Base-by-base conservation (phyloP, 2,329 filamentous ascomycete genomes). In the Peltaster fructicola region DNA sequence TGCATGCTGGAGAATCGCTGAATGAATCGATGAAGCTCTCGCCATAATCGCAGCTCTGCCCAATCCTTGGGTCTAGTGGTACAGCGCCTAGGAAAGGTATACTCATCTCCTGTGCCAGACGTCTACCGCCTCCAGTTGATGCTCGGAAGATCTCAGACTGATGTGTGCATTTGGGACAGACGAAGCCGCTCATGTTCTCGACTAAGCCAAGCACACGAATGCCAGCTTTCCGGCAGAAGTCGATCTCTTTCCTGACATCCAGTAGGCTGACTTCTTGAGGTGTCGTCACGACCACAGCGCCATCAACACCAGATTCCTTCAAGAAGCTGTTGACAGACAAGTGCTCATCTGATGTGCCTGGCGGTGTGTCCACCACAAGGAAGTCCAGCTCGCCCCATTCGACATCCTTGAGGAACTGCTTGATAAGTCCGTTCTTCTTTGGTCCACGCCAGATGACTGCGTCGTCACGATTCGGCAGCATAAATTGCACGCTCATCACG, bases 341-440 rank as follows among this genome's bases (percentile, higher is more conserved):
- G 53, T 98, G 88, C 56, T 98, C 88, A 48, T 98, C 88, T 31
- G 73, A 82, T 2, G 88, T 98, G 10, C 88, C 88, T 0, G 88
- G 88, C 1, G 90, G 88, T 1, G 88, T 98, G 50, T 98, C 88
- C 7, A 95, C 81, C 25, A 98, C 64, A 30, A 98, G 48, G 38
- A 85, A 91, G 45, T 98, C 88, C 51, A 95, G 59, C 32, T 90
- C 78, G 7, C 88, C 88, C 88, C 90, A 98, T 47, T 90, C 81
- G 5, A 98, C 88, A 44, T 98, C 90, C 58, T 91, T 93, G 25
- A 98, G 56, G 41, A 98, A 98, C 50, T 90, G 79, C 59, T 98
- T 98, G 47, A 98, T 95, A 29, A 98, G 56, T 0, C 88, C 88
- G 44, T 95, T 98, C 65, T 98, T 98, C 66, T 98, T 98, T 3